Evolutionary conservation across 768 basidiomycete species (phyloP).

Genomic region (Russula vinacea): DNA sequence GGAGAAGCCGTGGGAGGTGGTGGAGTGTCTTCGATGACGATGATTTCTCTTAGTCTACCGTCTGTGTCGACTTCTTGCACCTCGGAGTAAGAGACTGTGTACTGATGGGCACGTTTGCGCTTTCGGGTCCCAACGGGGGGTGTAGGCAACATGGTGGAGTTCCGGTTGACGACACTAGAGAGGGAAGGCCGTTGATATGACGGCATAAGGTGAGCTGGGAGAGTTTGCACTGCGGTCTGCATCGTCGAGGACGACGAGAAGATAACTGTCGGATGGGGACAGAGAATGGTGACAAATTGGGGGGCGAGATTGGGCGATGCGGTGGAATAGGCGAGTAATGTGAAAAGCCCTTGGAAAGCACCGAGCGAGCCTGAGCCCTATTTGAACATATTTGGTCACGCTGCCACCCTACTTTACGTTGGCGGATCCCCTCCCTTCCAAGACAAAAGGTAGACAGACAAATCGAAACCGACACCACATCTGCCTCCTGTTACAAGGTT

Average conservation of each 20-base stretch:
- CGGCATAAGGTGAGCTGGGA: slow-evolving; percentile 58
- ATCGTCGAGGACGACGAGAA: slow-evolving; percentile 52
- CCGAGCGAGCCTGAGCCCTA: slow-evolving; percentile 27
- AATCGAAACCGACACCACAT: background rate
- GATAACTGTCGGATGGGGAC: slow-evolving; percentile 49
- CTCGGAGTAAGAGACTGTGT: slow-evolving; percentile 82
- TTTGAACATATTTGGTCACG: slow-evolving; percentile 31
- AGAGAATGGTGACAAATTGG: slow-evolving; percentile 31
- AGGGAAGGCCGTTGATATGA: slow-evolving; percentile 62
- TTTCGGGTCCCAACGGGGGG: slow-evolving; percentile 73
- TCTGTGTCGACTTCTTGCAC: slow-evolving; percentile 81
- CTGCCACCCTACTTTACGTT: slow-evolving; percentile 31
- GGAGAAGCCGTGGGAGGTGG: slow-evolving; percentile 79
- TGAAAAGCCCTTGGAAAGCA: slow-evolving; percentile 29
- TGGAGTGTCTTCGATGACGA: slow-evolving; percentile 91
- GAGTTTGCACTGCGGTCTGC: slow-evolving; percentile 70
- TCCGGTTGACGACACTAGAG: slow-evolving; percentile 42
- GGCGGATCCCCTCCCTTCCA: slow-evolving; percentile 7
- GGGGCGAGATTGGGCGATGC: slow-evolving; percentile 28
- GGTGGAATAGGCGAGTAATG: slow-evolving; percentile 29
- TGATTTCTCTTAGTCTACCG: slow-evolving; percentile 77
- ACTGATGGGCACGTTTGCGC: slow-evolving; percentile 78
- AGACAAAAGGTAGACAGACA: slow-evolving; percentile 1
- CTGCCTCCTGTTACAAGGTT: background rate
- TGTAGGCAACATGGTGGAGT: slow-evolving; percentile 56